Evolutionary conservation across 2,329 filamentous ascomycete genomes (phyloP), one percentile per base, ranked within the genome.

Genomic region (Penicillium brevicompactum): DNA sequence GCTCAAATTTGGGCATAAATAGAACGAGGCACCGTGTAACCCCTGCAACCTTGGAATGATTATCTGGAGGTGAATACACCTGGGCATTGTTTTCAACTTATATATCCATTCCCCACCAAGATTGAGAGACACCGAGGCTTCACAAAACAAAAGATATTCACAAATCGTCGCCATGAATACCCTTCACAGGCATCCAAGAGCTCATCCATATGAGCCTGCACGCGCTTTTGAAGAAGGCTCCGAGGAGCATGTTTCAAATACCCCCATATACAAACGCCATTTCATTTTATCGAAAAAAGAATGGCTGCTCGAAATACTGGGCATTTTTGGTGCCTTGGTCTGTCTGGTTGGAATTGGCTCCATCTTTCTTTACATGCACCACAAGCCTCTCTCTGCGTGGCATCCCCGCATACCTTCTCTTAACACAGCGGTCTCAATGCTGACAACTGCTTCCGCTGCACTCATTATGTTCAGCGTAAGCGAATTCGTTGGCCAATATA

Each of bases 231-330:
- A 51, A 51, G 18, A 27, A 51, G 48, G 5, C 18, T 31, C 37
- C 9, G 47, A 41, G 37, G 22, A 24, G 21, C 21, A 42, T 7
- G 11, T 27, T 43, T n/a, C 48, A 16, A 14, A 22, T 4, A 42
- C 34, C 16, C 37, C 41, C 18, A 44, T 45, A 41, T 58, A 60
- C 42, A 56, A 52, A 46, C 58, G 58, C 8, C 50, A 60, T 54
- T 34, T 53, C 13, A n/a, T 55, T 6, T 58, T 54, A 14, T 58
- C 55, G 21, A 44, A 44, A 27, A 46, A 41, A 24, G 58, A 58
- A 58, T 60, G 58, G 58, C 47, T 56, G 21, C 46, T 46, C 22
- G 58, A 60, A 41, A 43, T 47, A n/a, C 48, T 56, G 40, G 58
- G 44, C 42, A 54, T 50, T 4, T 37, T 50, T 37, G 34, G 56